Evolutionary conservation across 2,329 filamentous ascomycete genomes (phyloP).

Genomic region (Sarocladiaceae sp.): DNA sequence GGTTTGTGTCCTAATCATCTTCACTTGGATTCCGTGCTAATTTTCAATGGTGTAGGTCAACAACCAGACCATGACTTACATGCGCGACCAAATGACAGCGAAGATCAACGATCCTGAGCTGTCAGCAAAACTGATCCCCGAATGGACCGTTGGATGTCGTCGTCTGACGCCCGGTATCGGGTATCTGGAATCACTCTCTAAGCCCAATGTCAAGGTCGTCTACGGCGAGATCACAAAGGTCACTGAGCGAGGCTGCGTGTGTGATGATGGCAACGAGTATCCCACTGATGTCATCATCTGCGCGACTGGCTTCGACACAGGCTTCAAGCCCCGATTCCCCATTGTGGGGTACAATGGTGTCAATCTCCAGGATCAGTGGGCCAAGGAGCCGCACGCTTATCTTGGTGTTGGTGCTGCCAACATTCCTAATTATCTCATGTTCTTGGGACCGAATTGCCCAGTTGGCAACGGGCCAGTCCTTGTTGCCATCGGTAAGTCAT

Average conservation of each 20-base stretch:
- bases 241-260: conserved; percentile 42
- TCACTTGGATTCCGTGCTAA: no score
- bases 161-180: conserved; percentile 44
- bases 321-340: conserved; percentile 45
- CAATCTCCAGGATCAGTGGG: conserved; percentile 44
- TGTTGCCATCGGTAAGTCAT: conserved; percentile 41
- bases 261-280: conserved; percentile 37
- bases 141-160: conserved; percentile 40
- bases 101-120: conserved; percentile 29
- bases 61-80: conserved; percentile 33
- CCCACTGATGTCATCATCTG: conserved; percentile 51
- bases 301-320: conserved; percentile 51
- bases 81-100: conserved; percentile 28
- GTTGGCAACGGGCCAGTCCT: conserved; percentile 47
- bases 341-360: conserved; percentile 38
- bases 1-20: no score
- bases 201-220: conserved; percentile 42
- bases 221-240: conserved; percentile 40
- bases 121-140: conserved; percentile 43
- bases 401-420: conserved; percentile 45
- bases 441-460: conserved; percentile 30
- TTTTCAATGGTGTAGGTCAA: conserved; percentile 34
- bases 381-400: conserved; percentile 40
- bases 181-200: conserved; percentile 40
- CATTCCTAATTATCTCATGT: conserved; percentile 41